Percentiles rank a stretch among this genome's conserved stretches.
These are phyloP conservation scores for Diaporthe capsici DNA, from an alignment of 2,329 filamentous ascomycete species.

Conservation along the genomic window DNA sequence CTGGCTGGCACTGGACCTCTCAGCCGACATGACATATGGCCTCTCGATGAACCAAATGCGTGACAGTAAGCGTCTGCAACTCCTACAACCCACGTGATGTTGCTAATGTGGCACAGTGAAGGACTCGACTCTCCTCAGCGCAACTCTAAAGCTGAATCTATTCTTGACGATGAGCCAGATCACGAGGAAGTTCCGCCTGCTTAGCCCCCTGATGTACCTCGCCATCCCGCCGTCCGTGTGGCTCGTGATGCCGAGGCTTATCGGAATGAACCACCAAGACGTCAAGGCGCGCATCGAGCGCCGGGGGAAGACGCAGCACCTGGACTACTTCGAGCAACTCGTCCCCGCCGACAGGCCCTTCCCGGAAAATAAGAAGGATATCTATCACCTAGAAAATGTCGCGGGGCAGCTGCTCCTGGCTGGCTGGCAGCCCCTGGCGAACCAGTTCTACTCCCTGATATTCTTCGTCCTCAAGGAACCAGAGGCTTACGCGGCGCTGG, in stretches of 20 bases:
- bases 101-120: conserved; percentile 16
- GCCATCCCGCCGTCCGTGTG: conserved; percentile 35
- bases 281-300: conserved; percentile 13
- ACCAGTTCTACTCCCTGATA: conserved; percentile 10
- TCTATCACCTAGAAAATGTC: conserved; percentile 39
- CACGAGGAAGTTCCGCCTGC: conserved; percentile 34
- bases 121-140: conserved; percentile 19
- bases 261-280: conserved; percentile 17
- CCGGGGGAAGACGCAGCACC: conserved; percentile 17
- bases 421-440: conserved; percentile 9
- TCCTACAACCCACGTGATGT: not conserved
- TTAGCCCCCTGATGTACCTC: conserved; percentile 35
- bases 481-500: not conserved
- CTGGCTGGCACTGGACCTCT: conserved; percentile 42
- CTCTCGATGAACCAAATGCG: conserved; percentile 35
- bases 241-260: conserved; percentile 15
- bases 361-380: conserved; percentile 28
- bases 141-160: conserved; percentile 32
- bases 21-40: conserved; percentile 38
- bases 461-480: conserved; percentile 3
- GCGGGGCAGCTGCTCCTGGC: conserved; percentile 29
- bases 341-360: conserved; percentile 9
- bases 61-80: conserved; percentile 14
- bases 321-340: conserved; percentile 40
- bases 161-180: conserved; percentile 36